phyloP scores from a whole-genome alignment of 1,284 basidiomycete genomes.

The Cryptococcus deneoformans region DNA sequence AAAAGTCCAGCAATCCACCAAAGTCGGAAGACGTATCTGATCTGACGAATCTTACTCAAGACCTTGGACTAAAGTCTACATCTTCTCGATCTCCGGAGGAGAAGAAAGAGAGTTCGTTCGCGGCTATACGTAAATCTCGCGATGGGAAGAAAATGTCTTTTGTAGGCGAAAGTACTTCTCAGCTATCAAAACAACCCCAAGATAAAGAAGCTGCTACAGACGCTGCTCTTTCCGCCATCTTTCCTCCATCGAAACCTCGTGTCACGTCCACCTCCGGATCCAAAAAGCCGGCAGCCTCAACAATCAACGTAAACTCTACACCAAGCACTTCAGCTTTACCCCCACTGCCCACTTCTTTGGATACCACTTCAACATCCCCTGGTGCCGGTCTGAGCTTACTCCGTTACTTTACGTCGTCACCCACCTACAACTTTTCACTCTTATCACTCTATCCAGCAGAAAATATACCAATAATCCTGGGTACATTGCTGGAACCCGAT shows the following conservation, averaged over 20 bases:
- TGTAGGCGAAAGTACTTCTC: not conserved
- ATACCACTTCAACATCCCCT: conserved; percentile 23
- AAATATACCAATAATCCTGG: conserved; percentile 24
- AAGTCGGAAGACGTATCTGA: not conserved
- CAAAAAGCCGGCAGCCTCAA: not conserved
- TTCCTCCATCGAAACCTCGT: not conserved
- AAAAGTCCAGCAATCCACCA: not conserved
- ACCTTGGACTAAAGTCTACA: not conserved
- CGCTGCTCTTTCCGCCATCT: conserved; percentile 1
- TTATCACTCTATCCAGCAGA: conserved; percentile 23
- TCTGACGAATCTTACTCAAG: not conserved
- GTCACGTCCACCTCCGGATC: not conserved
- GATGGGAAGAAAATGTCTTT: conserved; percentile 21
- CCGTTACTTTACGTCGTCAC: conserved; percentile 14
- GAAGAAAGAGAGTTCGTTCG: conserved; percentile 18
- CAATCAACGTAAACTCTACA: not conserved
- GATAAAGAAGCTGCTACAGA: not conserved
- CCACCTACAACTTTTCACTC: conserved; percentile 7
- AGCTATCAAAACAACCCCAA: no score
- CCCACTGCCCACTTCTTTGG: conserved; percentile 10
- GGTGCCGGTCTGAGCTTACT: conserved; percentile 37
- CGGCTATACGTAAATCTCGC: conserved; percentile 21
- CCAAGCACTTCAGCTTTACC: not conserved
- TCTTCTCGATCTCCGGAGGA: not conserved
- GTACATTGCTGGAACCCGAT: conserved; percentile 41